phyloP scores from a whole-genome alignment of 306 rosid species.

The Begonia fuchsioides region DNA sequence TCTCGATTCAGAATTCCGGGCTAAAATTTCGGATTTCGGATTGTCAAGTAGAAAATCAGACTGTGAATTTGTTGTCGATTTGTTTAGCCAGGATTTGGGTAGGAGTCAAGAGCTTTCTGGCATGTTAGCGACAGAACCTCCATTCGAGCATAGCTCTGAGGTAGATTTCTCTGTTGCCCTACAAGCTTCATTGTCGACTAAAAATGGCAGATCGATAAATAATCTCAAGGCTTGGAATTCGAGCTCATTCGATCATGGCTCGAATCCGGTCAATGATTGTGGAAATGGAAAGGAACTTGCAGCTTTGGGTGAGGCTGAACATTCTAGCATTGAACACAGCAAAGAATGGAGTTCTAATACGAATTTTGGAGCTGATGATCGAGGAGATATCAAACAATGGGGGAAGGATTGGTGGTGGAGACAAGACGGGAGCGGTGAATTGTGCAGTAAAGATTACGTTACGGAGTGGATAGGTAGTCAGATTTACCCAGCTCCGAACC shows the following conservation, averaged over 20 bases:
- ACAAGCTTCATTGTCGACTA: slow-evolving; percentile 77
- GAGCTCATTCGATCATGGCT: slow-evolving; percentile 55
- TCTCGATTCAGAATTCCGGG: slow-evolving; percentile 50
- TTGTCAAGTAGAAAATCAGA: slow-evolving; percentile 91
- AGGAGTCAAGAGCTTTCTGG: slow-evolving; percentile 81
- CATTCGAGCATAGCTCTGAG: slow-evolving; percentile 68
- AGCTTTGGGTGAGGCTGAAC: too few relatives aligned
- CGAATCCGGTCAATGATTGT: slow-evolving; percentile 27
- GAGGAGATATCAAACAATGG: slow-evolving; percentile 52
- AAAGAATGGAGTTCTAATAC: slow-evolving; percentile 46
- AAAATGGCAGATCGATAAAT: slow-evolving; percentile 36
- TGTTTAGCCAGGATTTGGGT: slow-evolving; percentile 87
- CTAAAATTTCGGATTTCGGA: slow-evolving; percentile 75
- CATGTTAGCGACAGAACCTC: slow-evolving; percentile 58
- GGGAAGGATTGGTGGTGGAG: slow-evolving; percentile 99
- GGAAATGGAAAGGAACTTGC: too few relatives aligned
- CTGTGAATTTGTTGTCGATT: slow-evolving; percentile 68
- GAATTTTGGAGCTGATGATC: slow-evolving; percentile 34
- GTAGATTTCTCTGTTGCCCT: slow-evolving; percentile 94
- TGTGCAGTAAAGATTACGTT: slow-evolving; percentile 84
- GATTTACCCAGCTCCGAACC: slow-evolving; percentile 62
- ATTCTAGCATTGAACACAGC: slow-evolving; percentile 56
- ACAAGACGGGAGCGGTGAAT: slow-evolving; percentile 73
- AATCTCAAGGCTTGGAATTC: slow-evolving; percentile 49
- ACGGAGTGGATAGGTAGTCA: slow-evolving; percentile 98